A percentile compares a stretch with the other conserved stretches of the same genome.
Conservation (phyloP, 208 protist genomes). For the Trypanosomatidae sp. region DNA sequence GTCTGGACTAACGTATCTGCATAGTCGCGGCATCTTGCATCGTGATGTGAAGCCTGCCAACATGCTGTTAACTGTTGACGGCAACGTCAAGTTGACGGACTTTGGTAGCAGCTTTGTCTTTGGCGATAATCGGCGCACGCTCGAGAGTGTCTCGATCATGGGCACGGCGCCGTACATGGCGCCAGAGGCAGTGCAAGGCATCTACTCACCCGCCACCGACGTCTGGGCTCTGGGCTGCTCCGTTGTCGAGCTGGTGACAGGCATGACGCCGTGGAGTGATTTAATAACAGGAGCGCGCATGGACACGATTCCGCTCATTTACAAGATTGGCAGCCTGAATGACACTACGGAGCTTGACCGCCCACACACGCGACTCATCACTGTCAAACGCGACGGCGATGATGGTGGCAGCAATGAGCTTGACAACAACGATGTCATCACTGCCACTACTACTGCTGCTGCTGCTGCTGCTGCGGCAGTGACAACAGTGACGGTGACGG, state of each 20-base stretch:
- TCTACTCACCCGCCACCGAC: slow-evolving; percentile 53
- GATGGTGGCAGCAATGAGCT: neutral
- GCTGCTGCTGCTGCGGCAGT: too few species aligned
- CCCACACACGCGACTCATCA: slow-evolving; percentile 13
- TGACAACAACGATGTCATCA: too few species aligned
- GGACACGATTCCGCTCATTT: slow-evolving; percentile 35
- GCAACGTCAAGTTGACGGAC: slow-evolving; percentile 66
- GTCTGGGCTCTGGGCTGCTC: slow-evolving; percentile 80
- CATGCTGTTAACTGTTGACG: slow-evolving; percentile 59
- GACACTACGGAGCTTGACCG: slow-evolving; percentile 14
- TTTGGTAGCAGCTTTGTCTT: slow-evolving; percentile 65
- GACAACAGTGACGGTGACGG: neutral
- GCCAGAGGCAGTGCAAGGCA: slow-evolving; percentile 40
- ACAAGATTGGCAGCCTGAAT: slow-evolving; percentile 31
- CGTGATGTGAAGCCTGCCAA: slow-evolving; percentile 80
- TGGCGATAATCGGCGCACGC: slow-evolving; percentile 9
- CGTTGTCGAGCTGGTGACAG: slow-evolving; percentile 53
- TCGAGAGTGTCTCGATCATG: slow-evolving; percentile 20
- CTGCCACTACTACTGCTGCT: too few species aligned
- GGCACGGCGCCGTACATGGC: slow-evolving; percentile 73
- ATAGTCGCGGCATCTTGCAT: slow-evolving; percentile 58
- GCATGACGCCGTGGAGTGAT: slow-evolving; percentile 35
- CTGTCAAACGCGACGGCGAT: neutral
- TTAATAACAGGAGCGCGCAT: slow-evolving; percentile 1
- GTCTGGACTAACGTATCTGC: slow-evolving; percentile 37